phyloP scores from a whole-genome alignment of 2,329 filamentous ascomycete species.

The Akanthomyces uredinophilus region DNA sequence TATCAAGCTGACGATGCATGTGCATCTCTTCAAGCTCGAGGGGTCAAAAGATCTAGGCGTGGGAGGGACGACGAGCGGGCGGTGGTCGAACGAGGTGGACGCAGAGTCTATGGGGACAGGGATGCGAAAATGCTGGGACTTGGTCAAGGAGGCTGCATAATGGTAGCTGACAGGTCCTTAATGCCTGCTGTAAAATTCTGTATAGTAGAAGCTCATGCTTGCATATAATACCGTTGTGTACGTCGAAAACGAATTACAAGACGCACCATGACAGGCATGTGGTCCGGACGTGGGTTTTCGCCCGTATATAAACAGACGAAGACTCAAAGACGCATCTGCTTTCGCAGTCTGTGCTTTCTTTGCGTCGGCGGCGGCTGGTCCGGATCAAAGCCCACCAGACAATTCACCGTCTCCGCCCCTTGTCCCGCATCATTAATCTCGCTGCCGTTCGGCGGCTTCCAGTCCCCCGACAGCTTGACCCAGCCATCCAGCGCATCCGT shows the following conservation, averaged over 20 bases:
- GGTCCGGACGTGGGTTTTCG: too few relatives aligned
- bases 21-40: conserved; percentile 43
- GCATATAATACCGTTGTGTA: not conserved
- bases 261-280: too few relatives aligned
- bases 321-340: not conserved
- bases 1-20: conserved; percentile 52
- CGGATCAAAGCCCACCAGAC: conserved; percentile 27
- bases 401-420: conserved; percentile 30
- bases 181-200: too few relatives aligned
- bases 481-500: conserved; percentile 21
- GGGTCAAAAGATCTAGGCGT: conserved; percentile 8
- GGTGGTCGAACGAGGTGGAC: conserved; percentile 36
- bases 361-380: conserved; percentile 19
- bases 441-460: conserved; percentile 24
- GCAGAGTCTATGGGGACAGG: conserved; percentile 53
- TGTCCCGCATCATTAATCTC: conserved; percentile 28
- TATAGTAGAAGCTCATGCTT: not conserved
- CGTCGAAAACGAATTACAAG: too few relatives aligned
- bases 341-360: not conserved
- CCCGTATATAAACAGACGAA: too few relatives aligned
- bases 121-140: conserved; percentile 53
- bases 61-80: conserved; percentile 26
- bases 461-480: conserved; percentile 22
- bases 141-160: conserved; percentile 28
- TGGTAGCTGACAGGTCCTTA: not conserved